Conservation (phyloP, 306 rosid genomes). For the Herpetospermum pedunculosum region DNA sequence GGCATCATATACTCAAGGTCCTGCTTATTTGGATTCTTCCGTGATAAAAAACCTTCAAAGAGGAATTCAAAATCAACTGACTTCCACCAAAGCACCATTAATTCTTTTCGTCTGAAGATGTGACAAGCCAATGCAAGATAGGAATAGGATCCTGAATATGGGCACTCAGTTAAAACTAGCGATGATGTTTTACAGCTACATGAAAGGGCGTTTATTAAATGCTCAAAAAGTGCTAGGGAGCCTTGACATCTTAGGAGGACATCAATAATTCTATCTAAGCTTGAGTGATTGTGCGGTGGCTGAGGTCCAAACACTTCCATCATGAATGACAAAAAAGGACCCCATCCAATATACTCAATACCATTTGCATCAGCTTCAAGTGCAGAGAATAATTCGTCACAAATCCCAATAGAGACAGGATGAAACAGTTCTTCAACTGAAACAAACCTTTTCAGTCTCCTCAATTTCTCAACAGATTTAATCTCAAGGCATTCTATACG, state of each 20-base stretch:
- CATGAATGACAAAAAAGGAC: constrained; percentile 71
- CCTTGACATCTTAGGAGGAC: constrained; percentile 55
- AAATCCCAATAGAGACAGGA: constrained; percentile 63
- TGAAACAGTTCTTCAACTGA: constrained; percentile 57
- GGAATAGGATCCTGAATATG: constrained; percentile 84
- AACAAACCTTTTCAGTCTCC: constrained; percentile 65
- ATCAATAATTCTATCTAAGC: constrained; percentile 74
- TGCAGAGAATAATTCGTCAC: constrained; percentile 58
- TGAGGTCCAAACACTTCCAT: constrained; percentile 58
- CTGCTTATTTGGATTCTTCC: constrained; percentile 71
- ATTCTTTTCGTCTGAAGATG: constrained; percentile 60
- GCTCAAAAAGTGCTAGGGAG: constrained; percentile 62
- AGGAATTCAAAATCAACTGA: constrained; percentile 71
- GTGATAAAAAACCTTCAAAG: constrained; percentile 87
- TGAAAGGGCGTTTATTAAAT: constrained; percentile 60
- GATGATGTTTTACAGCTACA: constrained; percentile 55
- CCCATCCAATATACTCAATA: constrained; percentile 66
- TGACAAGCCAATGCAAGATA: constrained; percentile 80
- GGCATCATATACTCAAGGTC: constrained; percentile 93
- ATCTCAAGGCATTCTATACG: constrained; percentile 41
- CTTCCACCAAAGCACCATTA: constrained; percentile 97
- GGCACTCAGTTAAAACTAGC: constrained; percentile 58
- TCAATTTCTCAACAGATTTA: constrained; percentile 64
- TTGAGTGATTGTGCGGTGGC: constrained; percentile 67
- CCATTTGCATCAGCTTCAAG: constrained; percentile 46